phyloP scores from a whole-genome alignment of 2,329 filamentous ascomycete species.

The Fusarium marasasianum region DNA sequence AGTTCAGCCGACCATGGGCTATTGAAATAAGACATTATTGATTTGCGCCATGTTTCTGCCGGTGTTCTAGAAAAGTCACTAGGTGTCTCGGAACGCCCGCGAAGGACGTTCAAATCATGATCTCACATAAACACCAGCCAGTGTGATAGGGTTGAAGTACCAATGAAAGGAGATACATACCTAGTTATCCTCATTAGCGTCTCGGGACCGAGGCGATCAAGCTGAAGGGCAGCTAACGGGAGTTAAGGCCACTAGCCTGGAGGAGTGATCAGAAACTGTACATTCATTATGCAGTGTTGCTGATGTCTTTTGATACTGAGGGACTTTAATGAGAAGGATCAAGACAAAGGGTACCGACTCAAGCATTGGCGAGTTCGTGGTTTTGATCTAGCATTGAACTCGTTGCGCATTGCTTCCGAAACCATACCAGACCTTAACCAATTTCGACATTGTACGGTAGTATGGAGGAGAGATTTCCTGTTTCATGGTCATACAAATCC shows the following conservation, averaged over 20 bases:
- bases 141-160: neutral
- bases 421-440: neutral
- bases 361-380: neutral
- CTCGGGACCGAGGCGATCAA: neutral
- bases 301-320: neutral
- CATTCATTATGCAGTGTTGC: neutral
- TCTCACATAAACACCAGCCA: neutral
- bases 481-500: neutral
- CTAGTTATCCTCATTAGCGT: neutral
- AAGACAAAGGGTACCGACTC: neutral
- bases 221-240: neutral
- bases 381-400: neutral
- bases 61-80: slow-evolving; percentile 21
- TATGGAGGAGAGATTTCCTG: neutral
- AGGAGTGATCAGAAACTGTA: neutral
- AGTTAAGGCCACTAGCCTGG: neutral
- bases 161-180: neutral
- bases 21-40: neutral
- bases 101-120: neutral
- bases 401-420: neutral
- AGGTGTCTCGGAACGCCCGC: neutral
- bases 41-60: slow-evolving; percentile 25
- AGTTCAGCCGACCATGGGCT: neutral
- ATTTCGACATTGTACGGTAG: neutral
- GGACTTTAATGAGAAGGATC: neutral